Evolutionary conservation across 176 grass and related monocot genomes (phyloP), one percentile per base, ranked within the genome.

Genomic region (Dendrocalamus sinicus): DNA sequence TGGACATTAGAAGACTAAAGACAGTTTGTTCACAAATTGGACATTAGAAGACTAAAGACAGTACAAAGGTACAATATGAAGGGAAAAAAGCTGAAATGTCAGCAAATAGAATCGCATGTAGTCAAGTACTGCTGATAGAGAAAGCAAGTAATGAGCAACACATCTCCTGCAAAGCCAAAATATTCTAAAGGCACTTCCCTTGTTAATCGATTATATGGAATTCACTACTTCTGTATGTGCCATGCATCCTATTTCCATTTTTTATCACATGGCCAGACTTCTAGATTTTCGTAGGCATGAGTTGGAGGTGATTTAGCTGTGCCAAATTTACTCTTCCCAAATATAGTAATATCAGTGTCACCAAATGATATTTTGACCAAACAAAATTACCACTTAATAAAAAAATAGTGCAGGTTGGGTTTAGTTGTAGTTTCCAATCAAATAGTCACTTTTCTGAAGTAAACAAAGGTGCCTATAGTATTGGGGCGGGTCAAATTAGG

Each of bases 261-360:
- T 17, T 46, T 22, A 23, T 72, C 37, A 72, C 12, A 72, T 48
- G 44, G 13, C 64, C 50, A 4, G 10, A 8, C 60, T 51, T 41
- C 14, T 26, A 82, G 8, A 81, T 43, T 71, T 82, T 19, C 37
- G 44, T 58, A 82, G 22, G 22, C 50, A 69, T 59, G 7, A 59
- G 32, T 71, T n/a, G 45, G 24, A 6, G 28, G 16, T 51, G 62
- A 80, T 79, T 47, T 65, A 48, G 77, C 59, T 79, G 24, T 1
- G 26, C 17, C 30, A 8, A 44, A 15, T 51, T 53, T 32, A 16
- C 19, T 68, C 65, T 70, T 70, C 37, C 26, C 79, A 48, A 63
- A 61, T 23, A 7, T 63, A 79, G 19, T n/a, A 71, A 22, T 17
- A 74, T 23, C 15, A 62, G 0, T 73, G 12, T 23, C 28, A n/a